Conservation (phyloP, 192 early-diverging fungal species). For the Backusella psychrophila region DNA sequence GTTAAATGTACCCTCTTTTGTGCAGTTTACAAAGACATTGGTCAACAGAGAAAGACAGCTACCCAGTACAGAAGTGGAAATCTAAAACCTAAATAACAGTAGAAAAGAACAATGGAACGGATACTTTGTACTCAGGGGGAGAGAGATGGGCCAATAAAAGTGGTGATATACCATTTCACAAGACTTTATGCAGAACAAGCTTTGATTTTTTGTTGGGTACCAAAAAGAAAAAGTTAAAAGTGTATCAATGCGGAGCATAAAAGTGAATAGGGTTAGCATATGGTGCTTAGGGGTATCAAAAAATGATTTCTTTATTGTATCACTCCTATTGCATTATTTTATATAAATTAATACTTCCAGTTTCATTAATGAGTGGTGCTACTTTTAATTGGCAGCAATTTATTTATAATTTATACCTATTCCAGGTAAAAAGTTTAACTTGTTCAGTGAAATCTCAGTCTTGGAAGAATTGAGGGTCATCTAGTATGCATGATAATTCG, state of each 20-base stretch:
- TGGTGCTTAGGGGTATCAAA: not conserved
- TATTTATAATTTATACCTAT: not conserved
- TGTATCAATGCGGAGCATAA: not conserved
- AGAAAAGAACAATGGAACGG: not conserved
- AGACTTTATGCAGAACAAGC: not conserved
- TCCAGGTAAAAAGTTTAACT: not conserved
- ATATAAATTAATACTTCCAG: not conserved
- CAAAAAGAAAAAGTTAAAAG: not conserved
- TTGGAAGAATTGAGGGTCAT: not conserved
- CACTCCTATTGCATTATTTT: not conserved
- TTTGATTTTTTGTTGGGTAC: not conserved
- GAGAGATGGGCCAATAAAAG: not conserved
- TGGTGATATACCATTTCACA: not conserved
- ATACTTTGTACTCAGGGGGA: not conserved
- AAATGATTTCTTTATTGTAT: not conserved
- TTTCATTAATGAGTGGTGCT: not conserved
- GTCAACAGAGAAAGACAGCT: not conserved
- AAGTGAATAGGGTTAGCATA: not conserved
- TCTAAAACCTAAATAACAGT: not conserved
- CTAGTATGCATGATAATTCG: not conserved
- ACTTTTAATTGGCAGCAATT: not conserved
- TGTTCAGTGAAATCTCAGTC: not conserved
- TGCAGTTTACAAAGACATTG: not conserved
- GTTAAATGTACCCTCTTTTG: not conserved
- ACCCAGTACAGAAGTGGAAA: not conserved